Percentiles rank a stretch among this genome's conserved stretches.
phyloP scores from a whole-genome alignment of 106 monocot genomes.

The Dendrobium catenatum region DNA sequence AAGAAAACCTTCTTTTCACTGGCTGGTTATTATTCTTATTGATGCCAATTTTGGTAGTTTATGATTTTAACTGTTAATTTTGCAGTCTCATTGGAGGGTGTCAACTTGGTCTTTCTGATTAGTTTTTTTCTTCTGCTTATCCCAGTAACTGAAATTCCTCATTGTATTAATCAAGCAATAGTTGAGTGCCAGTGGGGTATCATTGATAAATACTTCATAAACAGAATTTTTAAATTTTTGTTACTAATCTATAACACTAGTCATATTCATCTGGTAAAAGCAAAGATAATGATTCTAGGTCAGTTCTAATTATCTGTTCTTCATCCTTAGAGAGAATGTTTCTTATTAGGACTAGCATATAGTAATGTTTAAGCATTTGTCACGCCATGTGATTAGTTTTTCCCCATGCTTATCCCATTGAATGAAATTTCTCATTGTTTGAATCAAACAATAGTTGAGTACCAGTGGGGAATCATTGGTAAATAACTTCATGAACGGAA shows the following conservation, averaged over 20 bases:
- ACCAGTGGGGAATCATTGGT: neutral
- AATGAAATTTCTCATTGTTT: neutral
- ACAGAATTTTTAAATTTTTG: neutral
- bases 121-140: neutral
- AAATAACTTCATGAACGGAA: neutral
- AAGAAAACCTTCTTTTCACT: neutral
- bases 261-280: neutral
- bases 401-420: neutral
- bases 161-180: neutral
- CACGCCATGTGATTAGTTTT: neutral
- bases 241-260: neutral
- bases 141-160: neutral
- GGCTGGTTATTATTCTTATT: neutral
- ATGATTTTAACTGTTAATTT: neutral
- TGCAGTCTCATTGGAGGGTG: neutral
- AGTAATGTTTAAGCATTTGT: no score
- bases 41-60: neutral
- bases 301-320: neutral
- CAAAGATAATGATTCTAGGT: neutral
- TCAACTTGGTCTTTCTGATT: neutral
- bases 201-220: neutral
- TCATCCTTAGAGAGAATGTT: neutral
- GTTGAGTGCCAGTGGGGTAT: neutral
- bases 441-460: neutral
- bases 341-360: neutral